Percentiles rank a stretch among this genome's conserved stretches.
Evolutionary conservation across 2,329 filamentous ascomycete genomes (phyloP).

Genomic region (Stagonosporopsis vannaccii): DNA sequence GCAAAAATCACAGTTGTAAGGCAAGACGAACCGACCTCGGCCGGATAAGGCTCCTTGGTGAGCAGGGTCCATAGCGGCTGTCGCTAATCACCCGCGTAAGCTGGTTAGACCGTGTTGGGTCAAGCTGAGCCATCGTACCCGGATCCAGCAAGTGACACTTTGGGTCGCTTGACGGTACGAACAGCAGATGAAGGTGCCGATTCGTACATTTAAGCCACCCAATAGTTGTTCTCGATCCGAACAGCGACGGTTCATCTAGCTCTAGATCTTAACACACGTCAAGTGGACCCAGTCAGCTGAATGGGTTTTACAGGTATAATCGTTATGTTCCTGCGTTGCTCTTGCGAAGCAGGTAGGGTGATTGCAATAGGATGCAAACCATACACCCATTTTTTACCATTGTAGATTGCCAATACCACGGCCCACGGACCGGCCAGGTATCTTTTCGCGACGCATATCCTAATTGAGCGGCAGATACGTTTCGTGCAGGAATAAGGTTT

Average conservation of each 20-base stretch:
- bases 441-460: background rate
- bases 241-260: background rate
- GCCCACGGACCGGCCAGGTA: background rate
- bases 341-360: background rate
- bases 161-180: constrained; percentile 7
- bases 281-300: background rate
- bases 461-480: background rate
- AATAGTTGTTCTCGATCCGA: background rate
- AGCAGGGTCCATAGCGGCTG: constrained; percentile 10
- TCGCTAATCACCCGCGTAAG: constrained; percentile 6
- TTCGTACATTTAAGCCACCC: constrained; percentile 4
- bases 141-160: constrained; percentile 1
- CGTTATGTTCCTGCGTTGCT: background rate
- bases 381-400: background rate
- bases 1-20: background rate
- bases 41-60: constrained; percentile 8
- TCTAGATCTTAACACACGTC: constrained; percentile 12
- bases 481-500: constrained; percentile 5
- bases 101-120: background rate
- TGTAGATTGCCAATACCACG: background rate
- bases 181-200: constrained; percentile 6
- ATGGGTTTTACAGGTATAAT: background rate
- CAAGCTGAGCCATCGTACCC: background rate
- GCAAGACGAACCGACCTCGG: constrained; percentile 10
- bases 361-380: background rate